Percentiles rank a stretch among this genome's conserved stretches.
These are phyloP conservation scores for Aureobasidium sp. DNA, from an alignment of 2,329 filamentous ascomycete species.

Conservation along the genomic window DNA sequence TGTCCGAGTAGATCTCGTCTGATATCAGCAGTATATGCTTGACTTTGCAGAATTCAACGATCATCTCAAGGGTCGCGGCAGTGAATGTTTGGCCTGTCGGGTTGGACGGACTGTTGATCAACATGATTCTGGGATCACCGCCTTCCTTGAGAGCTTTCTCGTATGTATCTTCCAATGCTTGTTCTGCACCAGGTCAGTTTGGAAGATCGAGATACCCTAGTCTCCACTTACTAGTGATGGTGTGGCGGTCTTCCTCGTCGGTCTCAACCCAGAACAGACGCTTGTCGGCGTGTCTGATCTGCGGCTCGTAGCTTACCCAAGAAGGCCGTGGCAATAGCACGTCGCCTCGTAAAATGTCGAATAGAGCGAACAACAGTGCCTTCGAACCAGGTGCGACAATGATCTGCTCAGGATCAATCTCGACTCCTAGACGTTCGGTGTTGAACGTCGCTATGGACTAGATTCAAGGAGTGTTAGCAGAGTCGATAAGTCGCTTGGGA, in stretches of 20 bases:
- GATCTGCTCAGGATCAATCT: not conserved
- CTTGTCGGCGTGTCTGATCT: not conserved
- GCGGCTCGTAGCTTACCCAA: too few relatives aligned
- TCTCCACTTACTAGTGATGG: not conserved
- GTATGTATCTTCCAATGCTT: too few relatives aligned
- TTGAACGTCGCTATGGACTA: not conserved
- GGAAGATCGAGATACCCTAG: too few relatives aligned
- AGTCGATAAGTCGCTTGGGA: accelerated
- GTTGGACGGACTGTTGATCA: not conserved
- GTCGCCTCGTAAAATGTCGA: too few relatives aligned
- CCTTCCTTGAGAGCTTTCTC: not conserved
- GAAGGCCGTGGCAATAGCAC: too few relatives aligned
- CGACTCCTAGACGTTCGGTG: not conserved
- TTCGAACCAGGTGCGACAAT: too few relatives aligned
- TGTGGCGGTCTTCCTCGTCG: not conserved
- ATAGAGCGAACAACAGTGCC: too few relatives aligned
- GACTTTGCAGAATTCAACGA: not conserved
- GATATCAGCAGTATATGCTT: not conserved
- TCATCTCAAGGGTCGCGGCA: not conserved
- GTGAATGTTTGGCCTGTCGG: not conserved
- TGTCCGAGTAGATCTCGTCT: not conserved
- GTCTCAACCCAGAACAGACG: not conserved
- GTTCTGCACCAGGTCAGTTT: too few relatives aligned
- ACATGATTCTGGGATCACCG: not conserved
- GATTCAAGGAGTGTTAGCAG: too few relatives aligned